Base-by-base conservation (phyloP, 140 eudicot species). In the Bidens hawaiensis region DNA sequence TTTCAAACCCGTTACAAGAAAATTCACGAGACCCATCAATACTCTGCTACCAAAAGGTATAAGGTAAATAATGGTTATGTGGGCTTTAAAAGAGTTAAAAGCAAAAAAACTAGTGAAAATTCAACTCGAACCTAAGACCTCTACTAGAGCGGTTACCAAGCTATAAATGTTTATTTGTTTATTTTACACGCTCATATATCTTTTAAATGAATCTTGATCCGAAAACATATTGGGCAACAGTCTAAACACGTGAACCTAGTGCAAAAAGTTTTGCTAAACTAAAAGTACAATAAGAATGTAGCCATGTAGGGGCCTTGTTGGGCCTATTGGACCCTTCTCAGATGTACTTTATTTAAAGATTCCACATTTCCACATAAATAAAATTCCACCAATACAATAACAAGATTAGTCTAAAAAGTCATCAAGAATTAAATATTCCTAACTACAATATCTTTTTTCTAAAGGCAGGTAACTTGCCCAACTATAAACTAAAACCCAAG, bases 311-410 rank as follows among this genome's bases (percentile, higher is more conserved):
- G 66, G 34, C 38, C 34, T 66, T 56, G 78, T 65, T 65, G 64
- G 60, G 79, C 57, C 41, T 50, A 17, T 66, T 66, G 69, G 78
- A 60, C 79, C 74, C 69, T 67, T 67, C 74, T 27, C 59, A 67
- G 31, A 67, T 74, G 65, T 51, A 63, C 50, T 74, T 63, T 68
- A 41, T 33, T 55, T 50, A 67, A 59, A 74, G 74, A 74, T 74
- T 74, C 74, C 64, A 55, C 24, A 59, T 28, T 74, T 74, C 74
- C 64, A 55, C 24, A 59, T 28, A 36, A 42, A 43, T 31, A 62
- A 66, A 67, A 67, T 45, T 51, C 50, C 40, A 60, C 74, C 69
- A 67, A 53, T 50, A 49, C 34, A 60, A 50, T 60, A 67, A 74
- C 6, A 67, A 67, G 62, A 49, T 16, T 10, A 43, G 61, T 73